Evolutionary conservation across 1,139 yeast genomes (phyloP), one percentile per base, ranked within the genome.

Genomic region (Hansenula lynferdii): DNA sequence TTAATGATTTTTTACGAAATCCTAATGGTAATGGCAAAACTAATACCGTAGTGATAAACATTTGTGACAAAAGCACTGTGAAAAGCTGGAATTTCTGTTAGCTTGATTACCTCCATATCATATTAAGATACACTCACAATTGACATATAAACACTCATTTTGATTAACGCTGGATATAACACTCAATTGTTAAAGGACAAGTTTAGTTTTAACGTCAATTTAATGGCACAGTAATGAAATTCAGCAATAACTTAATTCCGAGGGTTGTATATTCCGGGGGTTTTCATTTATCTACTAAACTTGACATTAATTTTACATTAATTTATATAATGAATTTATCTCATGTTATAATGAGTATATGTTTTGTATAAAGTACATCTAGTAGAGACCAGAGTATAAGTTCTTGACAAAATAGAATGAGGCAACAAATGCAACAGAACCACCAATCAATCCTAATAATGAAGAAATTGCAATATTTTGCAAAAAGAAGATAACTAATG

Each of bases 1-100:
- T 56, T 34, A 75, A 71, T 16, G 77, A 57, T 18, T 61, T 62
- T 39, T 64, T 62, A 44, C 86, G 71, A 5, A 82, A 44, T n/a
- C 60, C 57, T 40, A 67, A 69, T 9, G 89, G 89, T 45, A 82
- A 61, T 26, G 90, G 90, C 48, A 80, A 58, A 15, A 81, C 77
- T 38, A 81, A 57, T 3, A 77, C 40, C 25, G 77, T 62, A 37
- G 81, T 61, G 11, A 68, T 49, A 2, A 60, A 60, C 85, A 81
- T 78, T 57, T 82, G 82, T 18, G 61, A 51, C 27, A 75, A 60
- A 45, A 82, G 45, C 9, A 60, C 21, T 8, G 52, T 53, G 61
- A 54, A 73, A 51, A 65, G 46, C 46, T 50, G 9, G 9, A 27
- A 35, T 39, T n/a, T 4, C 12, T 6, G n/a, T 28, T 18, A 19